These are phyloP conservation scores for Cladobotryum protrusum DNA, from an alignment of 2,329 filamentous ascomycete species.

Conservation along the genomic window DNA sequence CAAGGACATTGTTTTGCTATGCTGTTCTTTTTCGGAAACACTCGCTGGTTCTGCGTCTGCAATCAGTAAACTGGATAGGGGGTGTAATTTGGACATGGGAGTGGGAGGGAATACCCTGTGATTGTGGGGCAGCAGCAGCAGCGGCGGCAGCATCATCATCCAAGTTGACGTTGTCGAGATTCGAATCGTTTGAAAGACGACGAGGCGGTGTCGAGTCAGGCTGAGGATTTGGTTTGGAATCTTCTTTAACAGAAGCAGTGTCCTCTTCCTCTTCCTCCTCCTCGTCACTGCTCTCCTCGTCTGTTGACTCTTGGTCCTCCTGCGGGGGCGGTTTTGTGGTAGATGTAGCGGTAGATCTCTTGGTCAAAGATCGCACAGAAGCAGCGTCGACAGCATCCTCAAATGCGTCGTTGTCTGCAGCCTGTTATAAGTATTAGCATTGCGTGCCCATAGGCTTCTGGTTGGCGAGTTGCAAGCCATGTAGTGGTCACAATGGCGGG, in stretches of 20 bases:
- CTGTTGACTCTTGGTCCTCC: conserved; percentile 11
- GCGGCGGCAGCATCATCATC: conserved; percentile 44
- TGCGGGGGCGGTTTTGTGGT: conserved; percentile 26
- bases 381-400: conserved; percentile 71
- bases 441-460: conserved; percentile 9
- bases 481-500: conserved; percentile 3
- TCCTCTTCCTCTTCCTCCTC: conserved; percentile 8
- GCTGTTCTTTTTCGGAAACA: conserved; percentile 30
- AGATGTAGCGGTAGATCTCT: conserved; percentile 30
- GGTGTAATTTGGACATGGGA: neutral
- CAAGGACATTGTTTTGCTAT: conserved; percentile 54
- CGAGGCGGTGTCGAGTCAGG: conserved; percentile 34
- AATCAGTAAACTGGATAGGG: conserved; percentile 13
- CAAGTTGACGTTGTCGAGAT: conserved; percentile 59
- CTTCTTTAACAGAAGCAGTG: conserved; percentile 14
- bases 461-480: conserved; percentile 14
- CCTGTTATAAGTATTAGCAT: conserved; percentile 20
- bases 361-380: conserved; percentile 59
- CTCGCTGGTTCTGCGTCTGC: conserved; percentile 23
- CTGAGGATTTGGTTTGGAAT: conserved; percentile 16
- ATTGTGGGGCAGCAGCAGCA: conserved; percentile 19
- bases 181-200: conserved; percentile 41
- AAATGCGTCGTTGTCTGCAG: conserved; percentile 45
- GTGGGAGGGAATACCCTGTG: conserved; percentile 25
- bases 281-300: conserved; percentile 13